These are phyloP conservation scores for Eragrostis curvula DNA, from an alignment of 176 grass and related monocot genomes.

Conservation along the genomic window DNA sequence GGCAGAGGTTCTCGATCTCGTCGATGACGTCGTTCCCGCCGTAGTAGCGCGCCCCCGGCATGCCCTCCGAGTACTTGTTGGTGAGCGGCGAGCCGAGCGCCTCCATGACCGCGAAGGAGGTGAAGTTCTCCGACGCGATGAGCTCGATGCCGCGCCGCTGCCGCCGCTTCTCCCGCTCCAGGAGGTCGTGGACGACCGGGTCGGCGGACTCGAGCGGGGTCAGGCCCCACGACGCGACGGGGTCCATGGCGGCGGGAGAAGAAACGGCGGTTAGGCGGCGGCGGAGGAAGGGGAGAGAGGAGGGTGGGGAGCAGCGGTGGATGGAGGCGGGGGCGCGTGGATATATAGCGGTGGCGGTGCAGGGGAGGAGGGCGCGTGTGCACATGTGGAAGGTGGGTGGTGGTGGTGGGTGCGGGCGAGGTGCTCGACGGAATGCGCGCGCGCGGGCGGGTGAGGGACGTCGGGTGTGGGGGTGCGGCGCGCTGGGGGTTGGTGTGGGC, in stretches of 20 bases:
- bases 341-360: slow-evolving; percentile 53
- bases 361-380: slow-evolving; percentile 27
- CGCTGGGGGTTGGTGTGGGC: slow-evolving; percentile 38
- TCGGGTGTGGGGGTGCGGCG: background rate
- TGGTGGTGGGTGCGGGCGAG: slow-evolving; percentile 8
- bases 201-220: slow-evolving; percentile 60
- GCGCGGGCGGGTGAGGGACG: background rate
- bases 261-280: background rate
- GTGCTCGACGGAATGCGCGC: slow-evolving; percentile 23
- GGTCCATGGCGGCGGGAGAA: slow-evolving; percentile 57
- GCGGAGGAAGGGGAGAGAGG: background rate
- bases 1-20: slow-evolving; percentile 93
- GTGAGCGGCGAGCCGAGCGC: slow-evolving; percentile 89
- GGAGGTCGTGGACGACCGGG: slow-evolving; percentile 70
- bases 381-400: slow-evolving; percentile 16
- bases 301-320: background rate
- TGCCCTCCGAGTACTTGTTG: slow-evolving; percentile 99
- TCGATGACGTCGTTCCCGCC: slow-evolving; percentile 98
- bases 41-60: slow-evolving; percentile 91
- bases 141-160: slow-evolving; percentile 97
- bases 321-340: slow-evolving; percentile 15
- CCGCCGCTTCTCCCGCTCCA: slow-evolving; percentile 94
- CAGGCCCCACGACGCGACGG: slow-evolving; percentile 76
- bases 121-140: slow-evolving; percentile 99
- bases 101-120: slow-evolving; percentile 96